A percentile compares a stretch with the other conserved stretches of the same genome.
These are phyloP conservation scores for Blastobotrys elegans DNA, from an alignment of 1,139 yeast genomes.

Conservation along the genomic window DNA sequence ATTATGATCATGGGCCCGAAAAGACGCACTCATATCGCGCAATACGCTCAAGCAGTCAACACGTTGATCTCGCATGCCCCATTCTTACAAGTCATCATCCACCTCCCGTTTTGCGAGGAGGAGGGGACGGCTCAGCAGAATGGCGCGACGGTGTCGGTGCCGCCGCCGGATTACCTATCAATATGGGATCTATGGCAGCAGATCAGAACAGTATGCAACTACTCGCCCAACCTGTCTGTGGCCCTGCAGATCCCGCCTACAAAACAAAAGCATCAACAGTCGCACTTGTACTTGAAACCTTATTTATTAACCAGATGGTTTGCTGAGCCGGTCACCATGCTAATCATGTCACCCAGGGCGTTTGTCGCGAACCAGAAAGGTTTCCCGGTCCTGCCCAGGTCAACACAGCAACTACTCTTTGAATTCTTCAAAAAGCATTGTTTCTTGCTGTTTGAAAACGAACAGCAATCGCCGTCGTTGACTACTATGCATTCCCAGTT, in stretches of 20 bases:
- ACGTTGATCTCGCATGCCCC: conserved; percentile 30
- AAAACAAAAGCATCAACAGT: conserved; percentile 31
- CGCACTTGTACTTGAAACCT: conserved; percentile 41
- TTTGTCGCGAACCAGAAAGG: conserved; percentile 54
- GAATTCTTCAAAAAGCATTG: conserved; percentile 35
- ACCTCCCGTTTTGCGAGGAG: conserved; percentile 43
- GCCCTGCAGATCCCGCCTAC: conserved; percentile 57
- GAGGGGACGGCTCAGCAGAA: conserved; percentile 23
- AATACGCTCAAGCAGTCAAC: conserved; percentile 43
- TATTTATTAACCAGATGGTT: conserved; percentile 54
- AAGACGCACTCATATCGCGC: conserved; percentile 47
- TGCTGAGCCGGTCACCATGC: conserved; percentile 57
- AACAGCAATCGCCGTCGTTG: conserved; percentile 10
- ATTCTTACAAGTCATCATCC: conserved; percentile 34
- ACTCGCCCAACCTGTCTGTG: conserved; percentile 47
- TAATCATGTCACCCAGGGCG: conserved; percentile 48
- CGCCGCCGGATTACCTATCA: conserved; percentile 48
- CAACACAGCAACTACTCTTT: conserved; percentile 45
- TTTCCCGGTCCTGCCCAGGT: conserved; percentile 57
- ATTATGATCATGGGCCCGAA: conserved; percentile 58
- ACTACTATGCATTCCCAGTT: too few species aligned
- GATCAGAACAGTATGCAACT: conserved; percentile 49
- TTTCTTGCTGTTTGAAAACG: conserved; percentile 32
- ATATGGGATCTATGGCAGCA: conserved; percentile 73
- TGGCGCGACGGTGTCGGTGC: conserved; percentile 32